Percentiles rank a stretch among this genome's conserved stretches.
Evolutionary conservation across 2,329 filamentous ascomycete species (phyloP).

Genomic region (Phyllosticta citrichinensis): DNA sequence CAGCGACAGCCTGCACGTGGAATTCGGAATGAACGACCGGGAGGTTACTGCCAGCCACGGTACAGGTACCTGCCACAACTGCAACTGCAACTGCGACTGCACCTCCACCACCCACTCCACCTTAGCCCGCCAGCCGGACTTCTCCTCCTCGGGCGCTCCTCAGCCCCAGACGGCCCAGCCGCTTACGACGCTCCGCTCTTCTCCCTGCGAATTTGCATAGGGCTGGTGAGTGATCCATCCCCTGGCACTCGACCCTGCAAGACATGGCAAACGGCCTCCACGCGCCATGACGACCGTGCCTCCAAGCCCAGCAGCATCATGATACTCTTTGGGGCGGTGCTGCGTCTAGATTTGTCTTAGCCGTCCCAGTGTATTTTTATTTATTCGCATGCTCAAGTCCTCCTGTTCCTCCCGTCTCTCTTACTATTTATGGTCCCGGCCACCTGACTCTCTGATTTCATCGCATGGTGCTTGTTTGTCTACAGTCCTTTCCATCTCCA

Average conservation of each 20-base stretch:
- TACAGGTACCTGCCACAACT: no score
- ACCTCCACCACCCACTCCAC: no score
- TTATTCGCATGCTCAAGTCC: not conserved
- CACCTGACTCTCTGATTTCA: not conserved
- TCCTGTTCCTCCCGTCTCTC: not conserved
- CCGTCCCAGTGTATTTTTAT: not conserved
- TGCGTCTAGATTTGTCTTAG: not conserved
- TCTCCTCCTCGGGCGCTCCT: not conserved
- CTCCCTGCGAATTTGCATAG: not conserved
- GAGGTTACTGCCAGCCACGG: no score
- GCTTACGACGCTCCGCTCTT: not conserved
- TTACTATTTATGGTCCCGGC: not conserved
- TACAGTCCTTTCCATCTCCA: not conserved
- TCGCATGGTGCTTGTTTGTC: not conserved
- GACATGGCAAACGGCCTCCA: not conserved
- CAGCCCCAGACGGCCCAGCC: not conserved
- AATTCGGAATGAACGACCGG: no score
- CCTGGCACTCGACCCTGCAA: not conserved
- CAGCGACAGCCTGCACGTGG: no score
- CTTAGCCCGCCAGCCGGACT: no score
- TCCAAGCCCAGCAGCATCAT: not conserved
- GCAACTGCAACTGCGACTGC: no score
- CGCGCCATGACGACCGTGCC: not conserved
- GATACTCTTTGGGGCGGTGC: not conserved
- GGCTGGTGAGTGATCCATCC: not conserved